Conservation (phyloP, 163 green algal species). For the Prototheca wickerhamii region DNA sequence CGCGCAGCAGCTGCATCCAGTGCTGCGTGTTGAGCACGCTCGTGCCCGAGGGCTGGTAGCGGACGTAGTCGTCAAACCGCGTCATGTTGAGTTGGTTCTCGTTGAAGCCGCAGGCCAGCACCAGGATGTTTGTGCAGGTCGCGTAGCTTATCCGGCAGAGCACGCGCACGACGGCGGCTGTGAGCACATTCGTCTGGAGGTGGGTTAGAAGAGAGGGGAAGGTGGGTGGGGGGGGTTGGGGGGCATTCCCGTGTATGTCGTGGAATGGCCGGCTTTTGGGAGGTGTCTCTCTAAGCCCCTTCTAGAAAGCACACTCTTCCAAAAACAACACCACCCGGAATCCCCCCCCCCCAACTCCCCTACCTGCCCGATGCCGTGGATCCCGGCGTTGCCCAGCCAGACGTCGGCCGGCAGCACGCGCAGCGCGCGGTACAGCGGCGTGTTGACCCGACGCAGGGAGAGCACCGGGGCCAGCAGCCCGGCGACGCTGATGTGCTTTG, state of each 20-base stretch:
- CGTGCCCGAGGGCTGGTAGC: slow-evolving; percentile 56
- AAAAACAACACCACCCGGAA: too few species aligned
- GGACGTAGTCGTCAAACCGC: slow-evolving; percentile 47
- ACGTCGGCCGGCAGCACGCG: slow-evolving; percentile 39
- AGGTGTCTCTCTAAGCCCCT: too few species aligned
- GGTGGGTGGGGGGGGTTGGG: too few species aligned
- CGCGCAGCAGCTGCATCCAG: slow-evolving; percentile 55
- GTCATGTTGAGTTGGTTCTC: slow-evolving; percentile 45
- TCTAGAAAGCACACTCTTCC: too few species aligned
- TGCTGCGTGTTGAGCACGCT: slow-evolving; percentile 67
- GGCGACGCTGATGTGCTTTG: slow-evolving; percentile 24
- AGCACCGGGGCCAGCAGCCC: slow-evolving; percentile 63
- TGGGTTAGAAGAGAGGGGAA: too few species aligned
- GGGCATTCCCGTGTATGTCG: too few species aligned
- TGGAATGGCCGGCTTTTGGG: too few species aligned
- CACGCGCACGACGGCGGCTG: slow-evolving; percentile 23
- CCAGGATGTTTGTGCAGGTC: slow-evolving; percentile 47
- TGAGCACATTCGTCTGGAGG: slow-evolving; percentile 21
- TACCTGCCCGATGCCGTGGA: slow-evolving; percentile 62
- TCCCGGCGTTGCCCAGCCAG: slow-evolving; percentile 49
- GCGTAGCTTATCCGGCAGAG: slow-evolving; percentile 39
- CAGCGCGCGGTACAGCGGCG: slow-evolving; percentile 22
- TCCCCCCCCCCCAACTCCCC: too few species aligned
- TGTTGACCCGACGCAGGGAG: slow-evolving; percentile 41
- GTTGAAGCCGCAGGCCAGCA: slow-evolving; percentile 49